A percentile compares a stretch with the other conserved stretches of the same genome.
Conservation (phyloP, 2,329 filamentous ascomycete species). For the Diaporthe caulivora region DNA sequence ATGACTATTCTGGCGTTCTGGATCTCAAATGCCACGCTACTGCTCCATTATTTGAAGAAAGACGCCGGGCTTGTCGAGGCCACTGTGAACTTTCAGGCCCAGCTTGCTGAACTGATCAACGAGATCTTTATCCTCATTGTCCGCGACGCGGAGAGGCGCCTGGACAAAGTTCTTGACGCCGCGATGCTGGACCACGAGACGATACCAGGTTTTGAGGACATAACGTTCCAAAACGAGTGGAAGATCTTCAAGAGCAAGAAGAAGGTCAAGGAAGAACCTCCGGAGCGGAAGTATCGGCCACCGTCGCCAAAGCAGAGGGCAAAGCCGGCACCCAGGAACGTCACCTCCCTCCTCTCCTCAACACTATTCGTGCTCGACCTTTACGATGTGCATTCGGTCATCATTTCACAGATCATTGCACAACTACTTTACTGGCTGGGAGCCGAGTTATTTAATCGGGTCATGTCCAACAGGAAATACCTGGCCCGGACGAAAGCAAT, state of each 20-base stretch:
- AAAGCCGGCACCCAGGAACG: constrained; percentile 92
- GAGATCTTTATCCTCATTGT: constrained; percentile 99
- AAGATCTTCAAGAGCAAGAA: constrained; percentile 94
- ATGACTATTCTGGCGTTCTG: constrained; percentile 99
- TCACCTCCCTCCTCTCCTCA: constrained; percentile 94
- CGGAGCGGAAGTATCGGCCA: constrained; percentile 90
- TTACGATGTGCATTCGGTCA: constrained; percentile 99
- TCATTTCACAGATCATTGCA: constrained; percentile 89
- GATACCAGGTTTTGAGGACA: constrained; percentile 96
- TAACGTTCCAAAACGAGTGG: constrained; percentile 98
- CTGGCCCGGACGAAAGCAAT: constrained; percentile 97
- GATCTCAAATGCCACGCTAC: constrained; percentile 95
- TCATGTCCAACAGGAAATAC: constrained; percentile 97
- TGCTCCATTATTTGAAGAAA: constrained; percentile 98
- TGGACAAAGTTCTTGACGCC: constrained; percentile 94
- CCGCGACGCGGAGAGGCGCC: constrained; percentile 91
- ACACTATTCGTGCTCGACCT: constrained; percentile 97
- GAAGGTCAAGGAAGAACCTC: constrained; percentile 89
- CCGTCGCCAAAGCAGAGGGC: constrained; percentile 94
- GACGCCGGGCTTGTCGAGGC: constrained; percentile 84
- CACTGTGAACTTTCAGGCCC: constrained; percentile 90
- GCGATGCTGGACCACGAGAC: constrained; percentile 99
- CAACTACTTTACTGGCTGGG: constrained; percentile 97
- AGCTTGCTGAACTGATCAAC: constrained; percentile 94
- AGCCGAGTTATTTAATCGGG: constrained; percentile 95